Evolutionary conservation across 345 rosid species (phyloP), one percentile per base, ranked within the genome.

Genomic region (Rhizophora mangle): DNA sequence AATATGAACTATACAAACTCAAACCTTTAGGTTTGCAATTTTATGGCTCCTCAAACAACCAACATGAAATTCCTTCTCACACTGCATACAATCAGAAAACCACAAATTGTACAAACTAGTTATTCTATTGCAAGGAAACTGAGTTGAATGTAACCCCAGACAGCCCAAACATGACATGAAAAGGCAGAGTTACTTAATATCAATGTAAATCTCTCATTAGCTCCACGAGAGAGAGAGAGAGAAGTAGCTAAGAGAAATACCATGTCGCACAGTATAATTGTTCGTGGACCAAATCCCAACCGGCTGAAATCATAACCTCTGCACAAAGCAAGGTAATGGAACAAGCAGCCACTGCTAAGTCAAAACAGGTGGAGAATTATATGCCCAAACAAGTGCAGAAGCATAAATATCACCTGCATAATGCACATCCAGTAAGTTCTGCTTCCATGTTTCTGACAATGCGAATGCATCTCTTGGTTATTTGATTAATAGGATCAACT

Each of bases 51-150:
- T 88, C 77, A 94, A 74, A 80, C 98, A 94, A 77, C 97, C 94
- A 71, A 94, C 93, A 52, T 94, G 98, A 78, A 82, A 94, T 78
- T 94, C 98, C 82, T 86, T 89, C 85, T 91, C 98, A 71, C 98
- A 94, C 97, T 77, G 76, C 22, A 53, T 62, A 4, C 53, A 15
- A 65, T 30, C 21, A 22, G 22, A 64, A 62, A 67, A 26, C n/a
- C 22, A 64, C 30, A 20, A 64, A 57, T 53, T 39, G 34, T 31
- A 43, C 34, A 34, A 27, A 11, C 46, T 19, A 64, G 5, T 31
- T 34, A n/a, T 69, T 46, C 29, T 43, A 5, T 34, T 21, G 34
- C 18, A 43, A 69, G 46, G 64, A 27, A 27, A 71, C 39, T 22
- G 30, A 56, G 30, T 56, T 24, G 15, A 56, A 71, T 9, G 43